Evolutionary conservation across 2,329 filamentous ascomycete species (phyloP).

Genomic region (Bipolaris oryzae): DNA sequence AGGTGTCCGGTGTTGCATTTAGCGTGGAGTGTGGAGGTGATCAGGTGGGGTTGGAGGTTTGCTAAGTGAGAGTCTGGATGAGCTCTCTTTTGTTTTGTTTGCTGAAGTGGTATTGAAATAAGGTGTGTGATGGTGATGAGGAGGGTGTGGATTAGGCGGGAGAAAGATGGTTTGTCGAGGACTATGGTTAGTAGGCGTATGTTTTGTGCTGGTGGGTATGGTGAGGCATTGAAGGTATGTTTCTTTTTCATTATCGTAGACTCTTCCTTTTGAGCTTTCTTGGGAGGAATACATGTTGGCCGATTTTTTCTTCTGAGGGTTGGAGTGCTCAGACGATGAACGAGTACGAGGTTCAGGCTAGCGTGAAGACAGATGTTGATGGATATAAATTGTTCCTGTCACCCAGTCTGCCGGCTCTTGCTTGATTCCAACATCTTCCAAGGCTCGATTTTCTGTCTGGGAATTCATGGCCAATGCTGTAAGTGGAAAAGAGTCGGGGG

Average conservation of each 20-base stretch:
- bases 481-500: not conserved
- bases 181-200: conserved; percentile 36
- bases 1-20: too few relatives aligned
- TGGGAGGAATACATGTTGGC: too few relatives aligned
- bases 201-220: conserved; percentile 34
- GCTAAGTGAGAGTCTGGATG: too few relatives aligned
- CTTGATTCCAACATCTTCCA: not conserved
- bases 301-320: not conserved
- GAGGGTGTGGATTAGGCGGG: conserved; percentile 40
- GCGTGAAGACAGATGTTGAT: conserved; percentile 32
- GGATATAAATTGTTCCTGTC: conserved; percentile 26
- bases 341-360: conserved; percentile 31
- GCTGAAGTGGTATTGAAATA: conserved; percentile 31
- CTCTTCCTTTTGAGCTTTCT: too few relatives aligned
- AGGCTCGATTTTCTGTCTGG: conserved; percentile 6
- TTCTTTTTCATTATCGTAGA: too few relatives aligned
- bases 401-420: not conserved
- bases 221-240: conserved; percentile 26
- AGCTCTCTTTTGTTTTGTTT: conserved; percentile 34
- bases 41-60: too few relatives aligned
- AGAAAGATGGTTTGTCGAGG: conserved; percentile 34
- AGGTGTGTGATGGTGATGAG: conserved; percentile 39
- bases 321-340: conserved; percentile 20
- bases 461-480: conserved; percentile 7
- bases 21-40: too few relatives aligned